Evolutionary conservation across 139 green algal species (phyloP).

Genomic region (Trebouxia sp.): DNA sequence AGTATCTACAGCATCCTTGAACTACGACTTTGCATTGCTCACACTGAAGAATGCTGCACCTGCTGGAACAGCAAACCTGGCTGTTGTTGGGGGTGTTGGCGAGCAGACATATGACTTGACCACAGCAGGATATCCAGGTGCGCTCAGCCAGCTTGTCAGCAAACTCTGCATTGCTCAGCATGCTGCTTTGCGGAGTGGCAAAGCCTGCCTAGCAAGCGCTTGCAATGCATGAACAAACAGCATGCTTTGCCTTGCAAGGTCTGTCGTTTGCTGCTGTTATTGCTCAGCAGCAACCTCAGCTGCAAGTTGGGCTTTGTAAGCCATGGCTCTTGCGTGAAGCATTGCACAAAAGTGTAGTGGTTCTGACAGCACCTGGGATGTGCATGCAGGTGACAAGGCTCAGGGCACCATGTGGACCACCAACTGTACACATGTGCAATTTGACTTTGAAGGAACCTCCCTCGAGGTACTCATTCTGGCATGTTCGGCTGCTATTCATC

Average conservation of each 20-base stretch:
- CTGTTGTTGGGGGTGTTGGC: constrained; percentile 9
- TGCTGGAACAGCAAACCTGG: constrained; percentile 26
- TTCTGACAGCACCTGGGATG: no score
- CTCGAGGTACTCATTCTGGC: background rate
- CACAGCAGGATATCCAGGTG: constrained; percentile 37
- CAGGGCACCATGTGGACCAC: constrained; percentile 32
- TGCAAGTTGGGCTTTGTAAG: no score
- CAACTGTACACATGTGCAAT: constrained; percentile 25
- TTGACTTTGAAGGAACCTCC: constrained; percentile 21
- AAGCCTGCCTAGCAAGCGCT: no score
- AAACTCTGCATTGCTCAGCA: background rate
- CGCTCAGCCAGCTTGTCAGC: background rate
- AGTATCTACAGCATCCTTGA: constrained; percentile 29
- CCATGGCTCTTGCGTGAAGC: no score
- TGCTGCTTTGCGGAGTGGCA: background rate
- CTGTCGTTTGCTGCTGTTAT: background rate
- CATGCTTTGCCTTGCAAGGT: background rate
- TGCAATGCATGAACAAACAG: background rate
- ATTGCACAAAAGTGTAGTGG: no score
- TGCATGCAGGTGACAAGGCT: constrained; percentile 35
- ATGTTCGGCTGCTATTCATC: no score
- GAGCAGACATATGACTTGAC: constrained; percentile 15
- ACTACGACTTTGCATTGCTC: constrained; percentile 43
- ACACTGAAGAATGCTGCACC: constrained; percentile 17
- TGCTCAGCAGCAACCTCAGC: no score